Evolutionary conservation across 352 stramenopile species (phyloP).

Genomic region (Phytopythium cucurbitacearum): DNA sequence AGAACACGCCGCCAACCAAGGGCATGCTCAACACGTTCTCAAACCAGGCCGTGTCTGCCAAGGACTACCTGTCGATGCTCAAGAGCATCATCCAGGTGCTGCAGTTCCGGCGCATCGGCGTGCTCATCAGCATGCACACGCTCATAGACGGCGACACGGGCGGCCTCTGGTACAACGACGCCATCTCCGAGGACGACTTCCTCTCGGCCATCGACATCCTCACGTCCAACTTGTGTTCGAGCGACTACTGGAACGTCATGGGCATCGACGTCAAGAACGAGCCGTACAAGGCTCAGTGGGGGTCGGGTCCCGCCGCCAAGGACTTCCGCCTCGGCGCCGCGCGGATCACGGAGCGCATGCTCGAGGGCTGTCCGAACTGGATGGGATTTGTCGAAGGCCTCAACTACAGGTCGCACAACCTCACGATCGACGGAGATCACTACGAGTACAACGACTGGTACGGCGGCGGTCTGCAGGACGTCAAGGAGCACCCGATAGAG

Average conservation of each 20-base stretch:
- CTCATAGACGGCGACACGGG: constrained; percentile 21
- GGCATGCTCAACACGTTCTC: constrained; percentile 22
- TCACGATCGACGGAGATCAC: constrained; percentile 23
- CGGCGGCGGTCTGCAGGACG: constrained; percentile 29
- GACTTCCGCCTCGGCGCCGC: constrained; percentile 23
- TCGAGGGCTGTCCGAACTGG: constrained; percentile 27
- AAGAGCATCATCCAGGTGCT: constrained; percentile 24
- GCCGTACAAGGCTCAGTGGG: constrained; percentile 27
- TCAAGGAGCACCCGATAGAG: constrained; percentile 8
- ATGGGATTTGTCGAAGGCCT: constrained; percentile 32
- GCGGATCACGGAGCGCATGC: constrained; percentile 21
- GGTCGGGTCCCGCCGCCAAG: constrained; percentile 5
- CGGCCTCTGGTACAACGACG: constrained; percentile 36
- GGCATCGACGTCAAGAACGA: constrained; percentile 42
- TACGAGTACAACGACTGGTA: constrained; percentile 34
- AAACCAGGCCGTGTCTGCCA: constrained; percentile 27
- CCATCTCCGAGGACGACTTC: constrained; percentile 29
- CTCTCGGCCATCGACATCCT: constrained; percentile 40
- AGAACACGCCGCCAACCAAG: constrained; percentile 17
- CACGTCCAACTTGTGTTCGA: constrained; percentile 37
- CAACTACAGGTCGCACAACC: constrained; percentile 17
- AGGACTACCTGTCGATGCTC: constrained; percentile 25
- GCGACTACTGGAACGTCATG: constrained; percentile 38
- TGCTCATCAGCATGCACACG: constrained; percentile 44
- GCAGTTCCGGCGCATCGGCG: constrained; percentile 23